Evolutionary conservation across 1,284 basidiomycete genomes (phyloP), one percentile per base, ranked within the genome.

Genomic region (Leccinum laetum): DNA sequence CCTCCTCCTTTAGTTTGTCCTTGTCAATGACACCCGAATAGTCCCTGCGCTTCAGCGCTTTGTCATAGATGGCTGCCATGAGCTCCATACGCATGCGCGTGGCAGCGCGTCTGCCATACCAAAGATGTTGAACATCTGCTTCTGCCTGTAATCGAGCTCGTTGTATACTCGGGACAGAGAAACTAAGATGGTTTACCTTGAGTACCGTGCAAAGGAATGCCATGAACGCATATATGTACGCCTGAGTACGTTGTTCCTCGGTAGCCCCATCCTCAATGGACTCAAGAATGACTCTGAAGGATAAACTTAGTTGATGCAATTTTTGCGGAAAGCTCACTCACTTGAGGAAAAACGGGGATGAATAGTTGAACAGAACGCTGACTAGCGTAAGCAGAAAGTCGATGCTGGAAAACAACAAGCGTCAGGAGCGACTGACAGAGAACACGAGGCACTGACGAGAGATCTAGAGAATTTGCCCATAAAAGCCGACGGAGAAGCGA

Each of bases 1-100:
- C 68, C 6, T 67, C 65, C 1, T 68, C 66, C 46, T 67, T 70
- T 2, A 60, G 10, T 60, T 82, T 82, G 37, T 84, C 81, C 70
- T 80, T 85, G 58, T 87, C 83, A 2, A 92, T 80, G 29, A 94
- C 82, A 0, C 94, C 95, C 0, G 92, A 92, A 64, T 90, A 90
- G 75, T 98, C 95, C 73, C 89, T 91, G 29, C 94, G 82, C 74
- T 91, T 91, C 52, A 98, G 80, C 0, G 95, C 90, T 77, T 98
- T 98, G 75, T 95, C 92, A 72, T 96, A 98, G 62, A 98, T 92
- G 0, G 91, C 82, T 0, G 91, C 80, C 78, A 87, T 90, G 53
- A 92, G 81, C 71, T 87, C 84, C 13, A 81, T 79, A 52, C 85
- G 83, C 56, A 87, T 81, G 16, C 90, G 79, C 5, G 86, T 84